A percentile compares a stretch with the other conserved stretches of the same genome.
Evolutionary conservation across 2,329 filamentous ascomycete species (phyloP).

Genomic region (Pestalotiopsis sp.): DNA sequence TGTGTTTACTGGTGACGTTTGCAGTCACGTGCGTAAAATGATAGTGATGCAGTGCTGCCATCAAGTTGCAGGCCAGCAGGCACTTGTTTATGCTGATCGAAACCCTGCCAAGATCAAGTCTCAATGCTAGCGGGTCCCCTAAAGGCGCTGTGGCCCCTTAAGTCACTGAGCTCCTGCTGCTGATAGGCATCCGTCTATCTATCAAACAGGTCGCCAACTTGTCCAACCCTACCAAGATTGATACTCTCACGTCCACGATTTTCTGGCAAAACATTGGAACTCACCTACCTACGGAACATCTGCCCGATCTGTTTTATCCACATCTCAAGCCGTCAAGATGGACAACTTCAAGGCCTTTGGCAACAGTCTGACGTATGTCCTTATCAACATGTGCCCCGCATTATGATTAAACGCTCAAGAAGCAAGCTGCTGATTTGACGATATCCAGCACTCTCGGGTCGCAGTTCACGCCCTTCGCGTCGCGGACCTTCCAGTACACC

Average conservation of each 20-base stretch:
- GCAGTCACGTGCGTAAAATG: background rate
- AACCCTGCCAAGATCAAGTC: conserved; percentile 3
- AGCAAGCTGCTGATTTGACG: conserved; percentile 5
- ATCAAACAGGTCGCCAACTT: conserved; percentile 1
- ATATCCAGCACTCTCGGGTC: conserved; percentile 64
- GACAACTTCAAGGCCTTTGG: conserved; percentile 62
- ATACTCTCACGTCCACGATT: background rate
- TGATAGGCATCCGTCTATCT: conserved; percentile 5
- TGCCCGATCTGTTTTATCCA: background rate
- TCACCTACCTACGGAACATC: background rate
- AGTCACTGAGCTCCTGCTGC: background rate
- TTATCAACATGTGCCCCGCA: conserved; percentile 18
- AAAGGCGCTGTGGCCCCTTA: background rate
- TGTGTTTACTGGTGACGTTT: background rate
- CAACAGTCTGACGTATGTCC: conserved; percentile 57
- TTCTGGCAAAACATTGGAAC: background rate
- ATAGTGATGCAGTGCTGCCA: background rate
- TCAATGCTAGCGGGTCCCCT: conserved; percentile 3
- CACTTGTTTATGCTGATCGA: background rate
- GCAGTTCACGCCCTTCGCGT: conserved; percentile 88
- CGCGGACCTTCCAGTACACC: conserved; percentile 94
- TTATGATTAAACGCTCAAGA: background rate
- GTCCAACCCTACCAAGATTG: background rate
- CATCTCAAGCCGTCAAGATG: conserved; percentile 39
- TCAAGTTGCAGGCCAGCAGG: background rate